A percentile compares a stretch with the other conserved stretches of the same genome.
These are phyloP conservation scores for Penicillium fimorum DNA, from an alignment of 495 filamentous ascomycete genomes.

Conservation along the genomic window DNA sequence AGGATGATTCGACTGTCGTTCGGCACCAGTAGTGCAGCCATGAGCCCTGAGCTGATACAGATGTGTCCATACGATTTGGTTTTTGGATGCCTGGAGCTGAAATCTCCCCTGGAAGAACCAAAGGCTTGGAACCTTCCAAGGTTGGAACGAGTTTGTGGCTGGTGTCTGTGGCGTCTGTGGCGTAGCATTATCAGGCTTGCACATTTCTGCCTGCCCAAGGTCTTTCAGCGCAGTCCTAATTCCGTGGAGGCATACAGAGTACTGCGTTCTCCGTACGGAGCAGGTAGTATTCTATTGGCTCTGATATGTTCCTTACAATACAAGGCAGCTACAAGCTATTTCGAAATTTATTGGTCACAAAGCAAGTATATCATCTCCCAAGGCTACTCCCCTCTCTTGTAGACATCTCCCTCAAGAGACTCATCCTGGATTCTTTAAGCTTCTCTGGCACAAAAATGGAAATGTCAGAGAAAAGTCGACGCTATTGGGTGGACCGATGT, in stretches of 20 bases:
- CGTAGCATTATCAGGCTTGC: neutral
- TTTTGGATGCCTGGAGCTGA: constrained; percentile 1
- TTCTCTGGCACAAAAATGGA: neutral
- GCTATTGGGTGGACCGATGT: neutral
- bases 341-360: too few species aligned
- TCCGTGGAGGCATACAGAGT: too few species aligned
- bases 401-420: too few species aligned
- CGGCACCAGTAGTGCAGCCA: constrained; percentile 51
- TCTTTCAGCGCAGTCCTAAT: too few species aligned
- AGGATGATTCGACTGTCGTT: constrained; percentile 70
- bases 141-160: neutral
- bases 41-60: constrained; percentile 18
- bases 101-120: neutral
- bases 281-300: neutral
- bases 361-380: too few species aligned
- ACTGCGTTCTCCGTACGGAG: too few species aligned
- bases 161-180: neutral
- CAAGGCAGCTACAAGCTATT: too few species aligned
- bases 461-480: neutral
- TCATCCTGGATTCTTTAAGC: neutral
- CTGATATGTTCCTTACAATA: neutral
- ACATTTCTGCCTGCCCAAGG: neutral
- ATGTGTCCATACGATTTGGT: constrained; percentile 17
- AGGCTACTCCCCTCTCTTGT: neutral
- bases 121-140: neutral